Evolutionary conservation across 2,329 filamentous ascomycete species (phyloP).

Genomic region (Aspergillus pseudonomiae): DNA sequence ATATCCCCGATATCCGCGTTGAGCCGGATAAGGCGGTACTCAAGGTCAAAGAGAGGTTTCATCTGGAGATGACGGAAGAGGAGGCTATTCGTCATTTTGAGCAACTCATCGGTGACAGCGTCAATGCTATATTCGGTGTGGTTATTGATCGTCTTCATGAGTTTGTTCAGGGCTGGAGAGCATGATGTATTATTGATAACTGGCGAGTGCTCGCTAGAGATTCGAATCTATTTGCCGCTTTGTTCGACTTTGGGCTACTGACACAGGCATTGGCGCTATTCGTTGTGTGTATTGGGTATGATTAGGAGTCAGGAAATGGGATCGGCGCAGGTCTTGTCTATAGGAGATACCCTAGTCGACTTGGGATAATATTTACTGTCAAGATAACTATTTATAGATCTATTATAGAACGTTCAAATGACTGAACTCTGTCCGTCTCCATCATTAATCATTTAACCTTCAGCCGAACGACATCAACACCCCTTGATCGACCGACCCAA

Average conservation of each 20-base stretch:
- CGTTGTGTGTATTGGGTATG: background rate
- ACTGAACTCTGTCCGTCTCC: background rate
- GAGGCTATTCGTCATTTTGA: constrained; percentile 89
- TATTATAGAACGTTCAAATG: constrained; percentile 1
- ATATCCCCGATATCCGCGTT: constrained; percentile 91
- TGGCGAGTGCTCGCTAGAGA: background rate
- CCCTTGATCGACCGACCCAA: constrained; percentile 16
- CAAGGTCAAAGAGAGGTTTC: constrained; percentile 94
- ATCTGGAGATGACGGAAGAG: constrained; percentile 87
- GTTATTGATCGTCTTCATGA: constrained; percentile 95
- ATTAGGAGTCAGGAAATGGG: background rate
- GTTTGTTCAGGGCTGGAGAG: constrained; percentile 86
- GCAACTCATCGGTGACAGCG: constrained; percentile 84
- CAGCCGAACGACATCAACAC: background rate
- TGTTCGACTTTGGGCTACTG: background rate
- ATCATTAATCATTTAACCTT: background rate
- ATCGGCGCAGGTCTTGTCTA: background rate
- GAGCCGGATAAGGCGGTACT: constrained; percentile 92
- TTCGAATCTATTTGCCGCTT: background rate
- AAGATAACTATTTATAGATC: constrained; percentile 6
- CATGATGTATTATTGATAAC: constrained; percentile 43
- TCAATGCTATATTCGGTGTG: constrained; percentile 86
- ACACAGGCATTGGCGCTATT: background rate
- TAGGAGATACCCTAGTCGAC: constrained; percentile 12
- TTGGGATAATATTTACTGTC: constrained; percentile 14